Conservation (phyloP, 2,329 filamentous ascomycete genomes). For the Fusarium anguioides region DNA sequence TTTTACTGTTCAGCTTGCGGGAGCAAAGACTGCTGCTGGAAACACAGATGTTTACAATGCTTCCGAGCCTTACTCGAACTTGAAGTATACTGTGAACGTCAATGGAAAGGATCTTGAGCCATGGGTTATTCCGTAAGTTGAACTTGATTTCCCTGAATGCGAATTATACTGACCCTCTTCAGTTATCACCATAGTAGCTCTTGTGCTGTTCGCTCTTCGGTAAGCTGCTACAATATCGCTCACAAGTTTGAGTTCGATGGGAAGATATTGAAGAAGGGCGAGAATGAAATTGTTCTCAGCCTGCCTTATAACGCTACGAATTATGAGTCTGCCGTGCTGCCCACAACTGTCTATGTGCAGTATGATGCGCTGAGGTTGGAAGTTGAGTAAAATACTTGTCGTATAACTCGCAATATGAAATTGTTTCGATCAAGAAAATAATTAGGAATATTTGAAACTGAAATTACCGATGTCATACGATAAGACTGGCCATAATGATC, state of each 20-base stretch:
- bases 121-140: constrained; percentile 65
- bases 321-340: constrained; percentile 67
- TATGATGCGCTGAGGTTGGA: constrained; percentile 73
- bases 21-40: constrained; percentile 69
- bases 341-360: constrained; percentile 69
- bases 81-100: constrained; percentile 59
- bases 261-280: constrained; percentile 59
- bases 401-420: not conserved
- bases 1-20: constrained; percentile 71
- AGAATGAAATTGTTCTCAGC: constrained; percentile 67
- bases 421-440: constrained; percentile 9
- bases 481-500: not conserved
- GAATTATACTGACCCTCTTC: not conserved
- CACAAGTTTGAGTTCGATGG: constrained; percentile 70
- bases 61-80: constrained; percentile 62
- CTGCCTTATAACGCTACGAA: constrained; percentile 70
- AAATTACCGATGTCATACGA: constrained; percentile 25
- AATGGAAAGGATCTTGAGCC: constrained; percentile 58
- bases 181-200: constrained; percentile 54
- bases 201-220: constrained; percentile 69
- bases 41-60: constrained; percentile 69
- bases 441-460: not conserved
- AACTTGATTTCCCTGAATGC: no score
- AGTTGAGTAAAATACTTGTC: constrained; percentile 49
- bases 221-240: constrained; percentile 70